Percentiles rank a stretch among this genome's conserved stretches.
These are phyloP conservation scores for Fusarium penzigii DNA, from an alignment of 2,329 filamentous ascomycete species.

Conservation along the genomic window DNA sequence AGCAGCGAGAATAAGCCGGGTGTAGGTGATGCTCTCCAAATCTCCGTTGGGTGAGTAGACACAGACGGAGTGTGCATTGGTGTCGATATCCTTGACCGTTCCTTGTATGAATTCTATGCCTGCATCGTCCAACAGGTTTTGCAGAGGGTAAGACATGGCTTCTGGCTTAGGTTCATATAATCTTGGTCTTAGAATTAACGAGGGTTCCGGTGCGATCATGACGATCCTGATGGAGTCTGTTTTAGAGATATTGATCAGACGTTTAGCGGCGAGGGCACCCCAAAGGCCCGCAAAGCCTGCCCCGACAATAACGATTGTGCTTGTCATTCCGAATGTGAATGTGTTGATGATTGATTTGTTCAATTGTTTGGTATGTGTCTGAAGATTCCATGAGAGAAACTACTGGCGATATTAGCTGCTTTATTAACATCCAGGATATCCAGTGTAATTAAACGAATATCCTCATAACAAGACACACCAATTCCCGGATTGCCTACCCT, in stretches of 20 bases:
- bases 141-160: constrained; percentile 20
- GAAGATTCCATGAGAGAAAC: neutral
- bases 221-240: constrained; percentile 25
- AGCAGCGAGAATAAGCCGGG: constrained; percentile 38
- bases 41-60: constrained; percentile 6
- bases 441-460: no score
- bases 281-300: constrained; percentile 13
- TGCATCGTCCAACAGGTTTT: constrained; percentile 23
- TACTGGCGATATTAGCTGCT: neutral
- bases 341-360: neutral
- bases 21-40: constrained; percentile 19
- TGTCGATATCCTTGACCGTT: constrained; percentile 19
- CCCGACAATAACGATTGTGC: constrained; percentile 11
- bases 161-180: constrained; percentile 35
- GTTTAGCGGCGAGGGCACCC: constrained; percentile 15
- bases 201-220: constrained; percentile 36
- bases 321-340: neutral
- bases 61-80: constrained; percentile 14
- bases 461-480: no score
- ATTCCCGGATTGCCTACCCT: no score
- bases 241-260: constrained; percentile 3
- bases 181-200: constrained; percentile 33
- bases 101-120: constrained; percentile 31
- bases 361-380: neutral
- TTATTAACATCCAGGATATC: no score